Conservation (phyloP, 2,329 filamentous ascomycete genomes). For the Aureobasidium pullulans region DNA sequence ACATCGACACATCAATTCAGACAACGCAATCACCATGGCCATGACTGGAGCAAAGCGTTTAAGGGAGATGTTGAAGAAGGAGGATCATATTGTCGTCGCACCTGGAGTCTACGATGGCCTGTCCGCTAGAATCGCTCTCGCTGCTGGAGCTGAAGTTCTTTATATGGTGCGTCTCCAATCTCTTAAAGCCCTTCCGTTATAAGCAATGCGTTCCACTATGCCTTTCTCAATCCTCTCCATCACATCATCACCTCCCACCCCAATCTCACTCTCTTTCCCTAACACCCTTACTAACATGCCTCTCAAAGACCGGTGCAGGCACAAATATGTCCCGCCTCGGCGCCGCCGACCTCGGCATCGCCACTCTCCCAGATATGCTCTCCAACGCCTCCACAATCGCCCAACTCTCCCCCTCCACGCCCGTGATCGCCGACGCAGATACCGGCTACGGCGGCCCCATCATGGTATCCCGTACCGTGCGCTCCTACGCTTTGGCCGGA, state of each 20-base stretch:
- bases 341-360: slow-evolving; percentile 56
- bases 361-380: slow-evolving; percentile 56
- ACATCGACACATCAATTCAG: background rate
- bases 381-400: slow-evolving; percentile 59
- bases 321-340: slow-evolving; percentile 55
- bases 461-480: slow-evolving; percentile 47
- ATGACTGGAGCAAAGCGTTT: slow-evolving; percentile 14
- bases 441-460: slow-evolving; percentile 50
- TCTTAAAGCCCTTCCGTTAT: too few species aligned
- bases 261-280: background rate
- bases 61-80: slow-evolving; percentile 18
- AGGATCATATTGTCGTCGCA: slow-evolving; percentile 43
- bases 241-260: background rate
- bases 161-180: slow-evolving; percentile 52
- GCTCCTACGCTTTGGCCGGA: slow-evolving; percentile 47
- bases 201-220: too few species aligned
- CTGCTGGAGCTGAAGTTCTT: slow-evolving; percentile 55
- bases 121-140: slow-evolving; percentile 55
- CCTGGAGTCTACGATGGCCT: slow-evolving; percentile 64
- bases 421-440: slow-evolving; percentile 56
- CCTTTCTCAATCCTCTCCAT: too few species aligned
- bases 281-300: background rate
- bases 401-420: slow-evolving; percentile 46
- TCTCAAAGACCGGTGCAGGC: slow-evolving; percentile 49
- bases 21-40: background rate